phyloP scores from a whole-genome alignment of 257 asterid species.

The Plantago elongata region DNA sequence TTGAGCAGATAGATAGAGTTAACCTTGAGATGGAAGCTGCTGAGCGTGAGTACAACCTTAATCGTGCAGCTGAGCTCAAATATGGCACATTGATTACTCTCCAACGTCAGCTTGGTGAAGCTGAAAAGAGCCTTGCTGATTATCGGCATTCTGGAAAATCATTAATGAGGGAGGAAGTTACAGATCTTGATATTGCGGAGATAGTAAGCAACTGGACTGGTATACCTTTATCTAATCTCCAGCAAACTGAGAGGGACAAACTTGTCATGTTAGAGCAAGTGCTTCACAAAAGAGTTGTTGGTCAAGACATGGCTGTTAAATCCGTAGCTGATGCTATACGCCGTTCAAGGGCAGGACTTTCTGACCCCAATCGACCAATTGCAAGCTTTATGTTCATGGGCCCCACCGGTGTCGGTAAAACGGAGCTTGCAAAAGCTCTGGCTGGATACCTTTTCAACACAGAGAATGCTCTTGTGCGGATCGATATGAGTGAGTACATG shows the following conservation, averaged over 20 bases:
- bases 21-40: slow-evolving; percentile 96
- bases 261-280: slow-evolving; percentile 70
- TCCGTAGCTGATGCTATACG: slow-evolving; percentile 93
- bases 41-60: slow-evolving; percentile 89
- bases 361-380: slow-evolving; percentile 86
- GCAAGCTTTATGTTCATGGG: slow-evolving; percentile 99
- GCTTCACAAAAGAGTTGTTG: slow-evolving; percentile 79
- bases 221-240: slow-evolving; percentile 86
- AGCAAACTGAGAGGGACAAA: slow-evolving; percentile 87
- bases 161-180: slow-evolving; percentile 76
- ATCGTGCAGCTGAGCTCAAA: slow-evolving; percentile 92
- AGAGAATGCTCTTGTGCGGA: slow-evolving; percentile 76
- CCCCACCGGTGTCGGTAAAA: slow-evolving; percentile 94
- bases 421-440: slow-evolving; percentile 91
- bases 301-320: slow-evolving; percentile 85
- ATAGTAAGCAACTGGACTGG: slow-evolving; percentile 96
- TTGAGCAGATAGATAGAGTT: slow-evolving; percentile 73
- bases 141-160: slow-evolving; percentile 68
- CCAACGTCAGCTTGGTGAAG: slow-evolving; percentile 79
- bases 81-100: slow-evolving; percentile 80
- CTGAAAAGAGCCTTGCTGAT: slow-evolving; percentile 63
- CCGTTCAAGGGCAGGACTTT: slow-evolving; percentile 91
- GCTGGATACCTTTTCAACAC: slow-evolving; percentile 83
- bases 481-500: slow-evolving; percentile 97
- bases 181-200: slow-evolving; percentile 81